Conservation (phyloP, 139 green algal genomes). For the Picochlorum sp. region DNA sequence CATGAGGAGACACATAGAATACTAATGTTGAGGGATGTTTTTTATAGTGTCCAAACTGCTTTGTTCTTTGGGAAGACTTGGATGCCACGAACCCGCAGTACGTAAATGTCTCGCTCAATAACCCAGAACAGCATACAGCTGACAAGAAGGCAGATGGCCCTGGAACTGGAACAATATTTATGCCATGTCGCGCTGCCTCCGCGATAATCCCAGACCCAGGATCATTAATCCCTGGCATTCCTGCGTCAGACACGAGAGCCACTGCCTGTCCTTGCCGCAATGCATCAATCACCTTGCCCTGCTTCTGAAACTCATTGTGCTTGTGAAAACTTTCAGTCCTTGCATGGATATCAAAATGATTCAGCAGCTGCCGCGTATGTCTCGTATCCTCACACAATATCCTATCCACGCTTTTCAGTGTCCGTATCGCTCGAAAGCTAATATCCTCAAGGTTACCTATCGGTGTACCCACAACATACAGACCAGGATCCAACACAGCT, state of each 20-base stretch:
- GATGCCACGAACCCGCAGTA: constrained; percentile 78
- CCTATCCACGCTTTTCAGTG: constrained; percentile 44
- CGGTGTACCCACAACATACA: constrained; percentile 73
- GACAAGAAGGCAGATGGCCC: constrained; percentile 67
- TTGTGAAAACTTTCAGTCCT: constrained; percentile 51
- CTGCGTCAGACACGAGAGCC: constrained; percentile 83
- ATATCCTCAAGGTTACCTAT: constrained; percentile 85
- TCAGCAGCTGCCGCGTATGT: constrained; percentile 64
- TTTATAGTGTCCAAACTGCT: constrained; percentile 29
- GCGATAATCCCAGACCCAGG: constrained; percentile 65
- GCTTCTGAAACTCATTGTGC: constrained; percentile 72
- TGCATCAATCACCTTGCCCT: constrained; percentile 31
- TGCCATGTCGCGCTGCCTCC: constrained; percentile 20
- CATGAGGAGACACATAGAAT: constrained; percentile 69
- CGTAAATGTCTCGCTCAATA: constrained; percentile 54
- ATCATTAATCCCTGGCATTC: constrained; percentile 77
- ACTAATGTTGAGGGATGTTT: constrained; percentile 48
- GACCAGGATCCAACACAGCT: constrained; percentile 20
- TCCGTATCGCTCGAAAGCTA: constrained; percentile 56
- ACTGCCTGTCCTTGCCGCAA: constrained; percentile 52
- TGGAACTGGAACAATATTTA: constrained; percentile 63
- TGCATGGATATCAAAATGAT: constrained; percentile 42
- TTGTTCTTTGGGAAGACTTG: constrained; percentile 42
- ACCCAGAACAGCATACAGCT: constrained; percentile 65
- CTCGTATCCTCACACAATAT: constrained; percentile 87